phyloP scores from a whole-genome alignment of 2,329 filamentous ascomycete genomes.

The Exophiala aquamarina region DNA sequence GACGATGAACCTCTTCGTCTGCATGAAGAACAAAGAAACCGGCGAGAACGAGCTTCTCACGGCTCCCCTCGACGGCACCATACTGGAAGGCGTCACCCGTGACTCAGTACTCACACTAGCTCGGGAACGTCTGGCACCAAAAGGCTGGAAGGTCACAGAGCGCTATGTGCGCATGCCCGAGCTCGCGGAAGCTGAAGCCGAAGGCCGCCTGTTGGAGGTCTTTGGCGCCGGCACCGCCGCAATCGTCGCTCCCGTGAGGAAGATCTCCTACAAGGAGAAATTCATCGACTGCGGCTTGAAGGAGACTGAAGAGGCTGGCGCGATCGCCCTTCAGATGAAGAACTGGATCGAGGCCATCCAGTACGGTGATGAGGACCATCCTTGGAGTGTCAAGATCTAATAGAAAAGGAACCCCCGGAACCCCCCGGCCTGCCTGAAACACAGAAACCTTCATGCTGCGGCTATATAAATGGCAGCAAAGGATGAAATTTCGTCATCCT shows the following conservation, averaged over 20 bases:
- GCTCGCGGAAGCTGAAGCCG: slow-evolving; percentile 73
- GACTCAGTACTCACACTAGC: slow-evolving; percentile 89
- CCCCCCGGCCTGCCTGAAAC: too few species aligned
- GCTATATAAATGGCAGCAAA: too few species aligned
- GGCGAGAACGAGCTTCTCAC: slow-evolving; percentile 91
- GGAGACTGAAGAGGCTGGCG: slow-evolving; percentile 80
- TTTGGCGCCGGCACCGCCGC: slow-evolving; percentile 94
- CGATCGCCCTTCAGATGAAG: slow-evolving; percentile 84
- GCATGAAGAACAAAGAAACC: slow-evolving; percentile 78
- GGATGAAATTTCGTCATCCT: too few species aligned
- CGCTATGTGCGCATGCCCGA: slow-evolving; percentile 91
- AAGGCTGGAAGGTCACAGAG: slow-evolving; percentile 88
- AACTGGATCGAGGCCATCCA: slow-evolving; percentile 95
- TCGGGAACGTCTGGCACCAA: slow-evolving; percentile 73
- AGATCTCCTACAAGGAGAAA: slow-evolving; percentile 83
- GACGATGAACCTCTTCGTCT: slow-evolving; percentile 97
- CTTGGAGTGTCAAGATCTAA: slow-evolving; percentile 65
- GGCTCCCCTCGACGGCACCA: slow-evolving; percentile 94
- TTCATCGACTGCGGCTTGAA: slow-evolving; percentile 79
- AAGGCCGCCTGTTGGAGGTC: slow-evolving; percentile 86
- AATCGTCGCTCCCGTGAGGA: slow-evolving; percentile 85
- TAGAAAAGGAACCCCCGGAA: not conserved
- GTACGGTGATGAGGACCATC: slow-evolving; percentile 88
- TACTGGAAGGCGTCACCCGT: slow-evolving; percentile 89
- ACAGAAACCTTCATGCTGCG: too few species aligned